Percentiles rank a stretch among this genome's conserved stretches.
These are phyloP conservation scores for Metschnikowia drakensbergensis DNA, from an alignment of 805 yeast genomes.

Conservation along the genomic window DNA sequence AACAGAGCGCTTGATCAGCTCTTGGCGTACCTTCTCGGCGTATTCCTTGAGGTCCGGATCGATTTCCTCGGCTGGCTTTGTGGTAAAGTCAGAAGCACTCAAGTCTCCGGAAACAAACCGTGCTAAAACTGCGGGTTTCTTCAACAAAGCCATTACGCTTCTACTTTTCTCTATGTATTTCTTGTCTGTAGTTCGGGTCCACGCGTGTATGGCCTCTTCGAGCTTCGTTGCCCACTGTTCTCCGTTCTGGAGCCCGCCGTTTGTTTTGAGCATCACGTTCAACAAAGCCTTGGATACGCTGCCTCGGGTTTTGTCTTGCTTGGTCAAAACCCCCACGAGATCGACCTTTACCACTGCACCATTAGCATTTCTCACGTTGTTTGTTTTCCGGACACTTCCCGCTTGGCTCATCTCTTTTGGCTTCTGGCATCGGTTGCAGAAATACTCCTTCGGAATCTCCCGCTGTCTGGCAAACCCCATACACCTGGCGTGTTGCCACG, in stretches of 20 bases:
- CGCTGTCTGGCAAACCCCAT: conserved; percentile 45
- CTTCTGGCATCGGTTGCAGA: conserved; percentile 54
- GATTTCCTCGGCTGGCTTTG: conserved; percentile 69
- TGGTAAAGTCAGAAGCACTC: conserved; percentile 55
- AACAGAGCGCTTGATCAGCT: conserved; percentile 65
- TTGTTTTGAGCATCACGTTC: conserved; percentile 39
- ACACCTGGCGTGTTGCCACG: conserved; percentile 73
- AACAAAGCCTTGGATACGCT: conserved; percentile 52
- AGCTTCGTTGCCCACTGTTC: conserved; percentile 46
- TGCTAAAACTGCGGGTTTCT: conserved; percentile 52
- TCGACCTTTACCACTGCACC: neutral
- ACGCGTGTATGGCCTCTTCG: conserved; percentile 47
- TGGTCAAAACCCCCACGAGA: neutral
- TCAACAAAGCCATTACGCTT: conserved; percentile 59
- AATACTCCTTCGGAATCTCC: conserved; percentile 45
- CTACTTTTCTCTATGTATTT: conserved; percentile 67
- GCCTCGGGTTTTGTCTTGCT: conserved; percentile 36
- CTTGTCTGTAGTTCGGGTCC: conserved; percentile 29
- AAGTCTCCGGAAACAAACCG: conserved; percentile 55
- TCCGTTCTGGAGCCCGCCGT: conserved; percentile 37
- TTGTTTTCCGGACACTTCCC: too few relatives aligned
- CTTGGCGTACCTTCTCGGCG: conserved; percentile 67
- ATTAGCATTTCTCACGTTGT: too few relatives aligned
- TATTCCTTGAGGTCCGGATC: conserved; percentile 71
- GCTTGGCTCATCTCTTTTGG: neutral